Conservation (phyloP, 495 filamentous ascomycete genomes). For the Penicillium ucsense region DNA sequence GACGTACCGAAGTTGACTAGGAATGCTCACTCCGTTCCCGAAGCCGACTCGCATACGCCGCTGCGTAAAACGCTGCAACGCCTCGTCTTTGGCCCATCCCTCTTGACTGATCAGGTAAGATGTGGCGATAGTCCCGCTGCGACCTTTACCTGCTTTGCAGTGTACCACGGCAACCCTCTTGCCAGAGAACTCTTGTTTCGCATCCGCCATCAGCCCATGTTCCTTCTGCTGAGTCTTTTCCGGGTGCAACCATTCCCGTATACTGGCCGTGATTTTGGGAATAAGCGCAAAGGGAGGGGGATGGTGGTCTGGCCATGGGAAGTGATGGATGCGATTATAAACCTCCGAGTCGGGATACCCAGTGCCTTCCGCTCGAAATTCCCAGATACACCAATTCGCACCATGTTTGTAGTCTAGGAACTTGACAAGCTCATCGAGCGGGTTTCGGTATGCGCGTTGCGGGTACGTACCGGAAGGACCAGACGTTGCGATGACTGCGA, state of each 20-base stretch:
- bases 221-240: conserved; percentile 25
- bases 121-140: conserved; percentile 81
- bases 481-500: conserved; percentile 60
- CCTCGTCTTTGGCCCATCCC: conserved; percentile 72
- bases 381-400: conserved; percentile 84
- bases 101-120: conserved; percentile 85
- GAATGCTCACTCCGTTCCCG: conserved; percentile 85
- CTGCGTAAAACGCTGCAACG: conserved; percentile 74
- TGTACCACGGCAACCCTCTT: conserved; percentile 81
- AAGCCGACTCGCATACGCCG: conserved; percentile 82
- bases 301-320: conserved; percentile 94
- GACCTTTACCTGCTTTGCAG: conserved; percentile 94
- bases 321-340: conserved; percentile 73
- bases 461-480: conserved; percentile 84
- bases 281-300: conserved; percentile 87
- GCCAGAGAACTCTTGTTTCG: conserved; percentile 12
- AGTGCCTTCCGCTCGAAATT: conserved; percentile 92
- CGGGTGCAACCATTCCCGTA: conserved; percentile 73
- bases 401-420: conserved; percentile 83
- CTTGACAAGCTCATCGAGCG: conserved; percentile 69
- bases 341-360: conserved; percentile 90
- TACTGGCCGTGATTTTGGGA: conserved; percentile 77
- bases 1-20: conserved; percentile 80
- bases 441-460: conserved; percentile 84
- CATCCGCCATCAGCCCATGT: conserved; percentile 4